Percentiles rank a stretch among this genome's conserved stretches.
Conservation (phyloP, 495 filamentous ascomycete genomes). For the Penicillium cataractarum region DNA sequence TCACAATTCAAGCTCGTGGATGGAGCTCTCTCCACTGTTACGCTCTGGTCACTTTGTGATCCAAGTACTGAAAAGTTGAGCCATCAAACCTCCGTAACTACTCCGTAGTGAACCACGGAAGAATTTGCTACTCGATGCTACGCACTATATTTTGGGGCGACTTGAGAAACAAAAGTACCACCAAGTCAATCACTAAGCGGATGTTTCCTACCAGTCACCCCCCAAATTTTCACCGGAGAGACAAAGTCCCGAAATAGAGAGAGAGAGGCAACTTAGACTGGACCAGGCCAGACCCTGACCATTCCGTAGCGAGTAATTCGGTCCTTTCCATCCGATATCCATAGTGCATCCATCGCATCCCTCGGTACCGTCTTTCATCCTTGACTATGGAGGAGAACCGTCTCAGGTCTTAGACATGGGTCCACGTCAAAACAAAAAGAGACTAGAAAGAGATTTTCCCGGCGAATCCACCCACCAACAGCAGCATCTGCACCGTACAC, state of each 20-base stretch:
- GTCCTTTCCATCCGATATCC: background rate
- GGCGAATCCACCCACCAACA: background rate
- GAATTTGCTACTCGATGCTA: background rate
- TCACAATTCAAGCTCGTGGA: background rate
- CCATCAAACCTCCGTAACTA: background rate
- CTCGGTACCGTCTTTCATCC: background rate
- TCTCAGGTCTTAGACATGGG: constrained; percentile 24
- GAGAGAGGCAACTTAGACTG: background rate
- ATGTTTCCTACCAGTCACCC: background rate
- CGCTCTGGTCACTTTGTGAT: constrained; percentile 5
- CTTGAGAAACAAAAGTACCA: constrained; percentile 4
- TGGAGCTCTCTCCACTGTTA: constrained; percentile 3
- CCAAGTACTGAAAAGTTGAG: background rate
- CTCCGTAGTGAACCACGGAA: too few species aligned
- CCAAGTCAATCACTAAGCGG: too few species aligned
- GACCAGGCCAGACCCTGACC: background rate
- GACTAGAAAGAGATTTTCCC: background rate
- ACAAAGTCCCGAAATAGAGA: background rate
- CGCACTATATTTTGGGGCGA: background rate
- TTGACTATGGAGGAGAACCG: background rate
- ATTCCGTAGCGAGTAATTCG: background rate
- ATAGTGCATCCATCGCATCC: background rate
- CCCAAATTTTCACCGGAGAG: background rate
- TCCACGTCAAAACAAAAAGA: constrained; percentile 19
- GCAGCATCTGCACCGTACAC: background rate